phyloP scores from a whole-genome alignment of 176 grass and related monocot species.

The Oryza punctata region DNA sequence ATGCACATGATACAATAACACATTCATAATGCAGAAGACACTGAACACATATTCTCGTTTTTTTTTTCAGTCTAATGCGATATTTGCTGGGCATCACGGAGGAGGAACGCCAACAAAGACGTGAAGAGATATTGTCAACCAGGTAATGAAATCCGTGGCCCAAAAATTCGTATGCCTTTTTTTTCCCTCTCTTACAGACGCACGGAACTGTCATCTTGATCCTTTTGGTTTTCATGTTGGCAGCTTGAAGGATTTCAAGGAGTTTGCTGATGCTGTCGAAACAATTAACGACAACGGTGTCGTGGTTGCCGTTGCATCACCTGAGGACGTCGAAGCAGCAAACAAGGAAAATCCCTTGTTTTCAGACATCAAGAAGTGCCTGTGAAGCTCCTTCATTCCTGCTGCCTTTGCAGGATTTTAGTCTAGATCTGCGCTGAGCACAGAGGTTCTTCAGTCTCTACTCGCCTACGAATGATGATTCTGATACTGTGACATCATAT shows the following conservation, averaged over 20 bases:
- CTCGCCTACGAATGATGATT: conserved; percentile 3
- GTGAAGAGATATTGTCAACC: conserved; percentile 93
- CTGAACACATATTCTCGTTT: not conserved
- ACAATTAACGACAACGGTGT: conserved; percentile 78
- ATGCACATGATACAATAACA: not conserved
- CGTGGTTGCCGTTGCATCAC: conserved; percentile 85
- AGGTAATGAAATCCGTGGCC: conserved; percentile 52
- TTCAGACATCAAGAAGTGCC: conserved; percentile 69
- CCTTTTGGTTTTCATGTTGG: conserved; percentile 22
- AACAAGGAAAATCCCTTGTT: conserved; percentile 60
- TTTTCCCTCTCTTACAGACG: not conserved
- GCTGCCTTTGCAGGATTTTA: conserved; percentile 4
- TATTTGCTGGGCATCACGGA: conserved; percentile 86
- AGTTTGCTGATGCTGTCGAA: conserved; percentile 86
- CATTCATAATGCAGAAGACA: not conserved
- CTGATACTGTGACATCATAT: conserved; percentile 18
- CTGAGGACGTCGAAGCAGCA: conserved; percentile 67
- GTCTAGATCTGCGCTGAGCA: not conserved
- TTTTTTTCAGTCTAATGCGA: conserved; percentile 65
- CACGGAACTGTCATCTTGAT: not conserved
- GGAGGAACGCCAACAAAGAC: conserved; percentile 83
- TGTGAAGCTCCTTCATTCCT: conserved; percentile 42
- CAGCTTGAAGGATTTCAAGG: conserved; percentile 94
- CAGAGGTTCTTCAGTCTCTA: not conserved
- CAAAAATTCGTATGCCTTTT: not conserved